Percentiles rank a stretch among this genome's conserved stretches.
These are phyloP conservation scores for Leucocoprinus leucothites DNA, from an alignment of 768 basidiomycete genomes.

Conservation along the genomic window DNA sequence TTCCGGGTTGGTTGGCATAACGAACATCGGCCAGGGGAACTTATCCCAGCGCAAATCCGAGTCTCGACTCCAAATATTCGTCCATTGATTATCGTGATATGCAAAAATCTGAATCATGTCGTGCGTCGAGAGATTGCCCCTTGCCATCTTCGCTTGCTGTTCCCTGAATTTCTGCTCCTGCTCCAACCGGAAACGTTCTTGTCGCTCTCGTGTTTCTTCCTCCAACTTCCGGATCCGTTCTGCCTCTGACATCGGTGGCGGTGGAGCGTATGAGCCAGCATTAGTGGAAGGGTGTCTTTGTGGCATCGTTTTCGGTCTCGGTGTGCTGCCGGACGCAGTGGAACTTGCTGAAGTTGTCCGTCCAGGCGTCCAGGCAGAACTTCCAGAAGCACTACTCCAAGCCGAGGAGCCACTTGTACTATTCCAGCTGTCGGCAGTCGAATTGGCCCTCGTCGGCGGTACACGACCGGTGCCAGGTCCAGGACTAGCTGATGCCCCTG, in stretches of 20 bases:
- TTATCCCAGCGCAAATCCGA: constrained; percentile 54
- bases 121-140: constrained; percentile 53
- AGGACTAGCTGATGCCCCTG: constrained; percentile 22
- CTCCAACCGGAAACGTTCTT: constrained; percentile 66
- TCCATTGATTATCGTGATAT: constrained; percentile 63
- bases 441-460: constrained; percentile 13
- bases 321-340: constrained; percentile 16
- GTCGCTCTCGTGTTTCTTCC: constrained; percentile 60
- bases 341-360: constrained; percentile 25
- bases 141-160: constrained; percentile 45
- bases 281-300: constrained; percentile 33
- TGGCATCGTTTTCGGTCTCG: constrained; percentile 24
- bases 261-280: constrained; percentile 23
- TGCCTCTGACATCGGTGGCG: constrained; percentile 33
- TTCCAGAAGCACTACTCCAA: constrained; percentile 8
- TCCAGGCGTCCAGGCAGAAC: constrained; percentile 24
- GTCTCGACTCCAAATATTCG: constrained; percentile 35
- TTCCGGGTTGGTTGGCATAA: constrained; percentile 51
- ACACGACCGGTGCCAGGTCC: constrained; percentile 22
- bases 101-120: constrained; percentile 56
- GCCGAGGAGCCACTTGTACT: constrained; percentile 25
- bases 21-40: constrained; percentile 76
- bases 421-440: constrained; percentile 25
- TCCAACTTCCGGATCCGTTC: constrained; percentile 65
- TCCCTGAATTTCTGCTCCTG: constrained; percentile 63